phyloP scores from a whole-genome alignment of 768 basidiomycete genomes.

The Suillus spraguei region DNA sequence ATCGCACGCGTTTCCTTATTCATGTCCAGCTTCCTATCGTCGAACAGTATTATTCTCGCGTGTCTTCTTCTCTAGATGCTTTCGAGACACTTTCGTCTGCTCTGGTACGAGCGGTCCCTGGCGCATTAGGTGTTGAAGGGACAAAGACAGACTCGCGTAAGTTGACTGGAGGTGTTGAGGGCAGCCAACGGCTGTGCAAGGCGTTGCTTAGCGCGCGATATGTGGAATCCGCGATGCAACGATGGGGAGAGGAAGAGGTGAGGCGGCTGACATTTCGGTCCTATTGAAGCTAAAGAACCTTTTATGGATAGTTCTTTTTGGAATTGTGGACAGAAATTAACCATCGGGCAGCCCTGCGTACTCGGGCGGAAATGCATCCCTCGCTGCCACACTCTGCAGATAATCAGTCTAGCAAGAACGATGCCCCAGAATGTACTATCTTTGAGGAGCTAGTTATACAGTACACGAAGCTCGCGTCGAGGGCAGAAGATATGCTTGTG shows the following conservation, averaged over 20 bases:
- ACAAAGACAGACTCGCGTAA: slow-evolving; percentile 51
- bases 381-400: slow-evolving; percentile 50
- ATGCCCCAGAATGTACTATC: slow-evolving; percentile 61
- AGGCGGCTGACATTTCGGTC: slow-evolving; percentile 36
- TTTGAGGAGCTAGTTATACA: slow-evolving; percentile 76
- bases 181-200: slow-evolving; percentile 82
- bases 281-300: slow-evolving; percentile 6
- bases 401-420: slow-evolving; percentile 21
- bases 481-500: slow-evolving; percentile 89
- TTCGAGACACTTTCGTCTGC: slow-evolving; percentile 91
- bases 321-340: slow-evolving; percentile 87
- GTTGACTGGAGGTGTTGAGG: slow-evolving; percentile 83
- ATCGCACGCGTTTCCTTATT: slow-evolving; percentile 83
- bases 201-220: slow-evolving; percentile 82
- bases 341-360: slow-evolving; percentile 56
- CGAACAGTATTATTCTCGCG: slow-evolving; percentile 72
- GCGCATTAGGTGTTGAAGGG: slow-evolving; percentile 68
- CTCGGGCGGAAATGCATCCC: slow-evolving; percentile 48
- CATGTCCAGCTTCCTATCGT: slow-evolving; percentile 85
- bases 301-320: slow-evolving; percentile 77
- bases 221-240: slow-evolving; percentile 65
- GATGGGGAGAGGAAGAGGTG: slow-evolving; percentile 92
- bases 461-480: slow-evolving; percentile 59
- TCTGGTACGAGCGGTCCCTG: slow-evolving; percentile 90
- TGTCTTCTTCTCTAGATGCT: slow-evolving; percentile 86